phyloP scores from a whole-genome alignment of 2,329 filamentous ascomycete genomes.

The Aspergillus tanneri region DNA sequence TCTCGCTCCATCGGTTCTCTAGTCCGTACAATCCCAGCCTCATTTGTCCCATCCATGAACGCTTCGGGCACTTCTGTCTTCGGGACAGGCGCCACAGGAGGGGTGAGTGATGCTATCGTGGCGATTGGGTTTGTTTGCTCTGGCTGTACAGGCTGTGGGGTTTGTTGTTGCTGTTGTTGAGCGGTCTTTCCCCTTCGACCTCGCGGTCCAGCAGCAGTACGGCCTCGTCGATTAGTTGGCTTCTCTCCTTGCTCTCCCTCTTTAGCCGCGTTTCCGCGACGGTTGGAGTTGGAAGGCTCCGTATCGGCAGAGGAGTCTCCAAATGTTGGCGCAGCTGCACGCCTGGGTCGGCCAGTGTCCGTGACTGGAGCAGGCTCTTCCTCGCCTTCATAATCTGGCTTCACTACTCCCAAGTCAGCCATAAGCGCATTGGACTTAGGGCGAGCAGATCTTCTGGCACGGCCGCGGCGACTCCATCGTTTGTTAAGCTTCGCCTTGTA shows the following conservation, averaged over 20 bases:
- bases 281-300: conserved; percentile 30
- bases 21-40: conserved; percentile 18
- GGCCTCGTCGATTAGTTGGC: conserved; percentile 34
- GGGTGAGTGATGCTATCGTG: conserved; percentile 6
- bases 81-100: conserved; percentile 24
- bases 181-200: conserved; percentile 36
- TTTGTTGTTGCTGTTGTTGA: conserved; percentile 26
- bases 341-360: conserved; percentile 50
- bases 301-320: conserved; percentile 39
- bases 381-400: conserved; percentile 46
- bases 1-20: conserved; percentile 34
- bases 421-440: conserved; percentile 51
- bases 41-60: conserved; percentile 19
- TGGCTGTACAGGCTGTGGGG: conserved; percentile 15
- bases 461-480: conserved; percentile 45
- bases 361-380: conserved; percentile 48
- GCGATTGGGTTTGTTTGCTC: conserved; percentile 9
- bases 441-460: conserved; percentile 38
- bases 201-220: conserved; percentile 33
- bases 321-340: conserved; percentile 53
- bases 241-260: conserved; percentile 40
- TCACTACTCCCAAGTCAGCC: conserved; percentile 46
- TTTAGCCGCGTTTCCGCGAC: conserved; percentile 34
- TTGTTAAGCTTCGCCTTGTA: conserved; percentile 52
- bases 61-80: conserved; percentile 28